Evolutionary conservation across 805 yeast species (phyloP), one percentile per base, ranked within the genome.

Genomic region (Priceomyces fermenticarens): DNA sequence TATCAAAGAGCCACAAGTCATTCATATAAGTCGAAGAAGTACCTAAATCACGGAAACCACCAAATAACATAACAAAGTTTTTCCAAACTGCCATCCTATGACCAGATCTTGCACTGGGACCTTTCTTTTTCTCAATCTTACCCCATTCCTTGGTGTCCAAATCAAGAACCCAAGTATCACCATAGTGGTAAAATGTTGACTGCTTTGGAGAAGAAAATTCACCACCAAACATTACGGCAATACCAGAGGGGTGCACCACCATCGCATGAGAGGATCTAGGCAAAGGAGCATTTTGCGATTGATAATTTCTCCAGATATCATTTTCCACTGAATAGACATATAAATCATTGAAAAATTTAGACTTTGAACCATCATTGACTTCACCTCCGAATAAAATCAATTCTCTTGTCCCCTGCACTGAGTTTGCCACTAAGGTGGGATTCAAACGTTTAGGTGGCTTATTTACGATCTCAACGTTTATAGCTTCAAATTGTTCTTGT

Each of bases 181-280:
- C 91, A 60, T 88, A 91, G 63, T 91, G 99, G 60, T 93, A 93
- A 63, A 91, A 91, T 0, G 97, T 88, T 38, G 88, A 80, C 61
- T 91, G 99, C 54, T 91, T 91, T 3, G 98, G 98, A 11, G 96
- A 86, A 1, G 97, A 87, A 53, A 93, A 91, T 63, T 91, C 99
- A 54, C 99, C 99, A 37, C 98, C 99, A 65, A 88, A 93, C 71
- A 91, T 64, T 44, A 91, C 60, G 20, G 88, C 76, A 2, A 90
- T 69, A 9, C 98, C 98, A 2, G 89, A 80, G 1, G 97, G 96
- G 62, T 91, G 98, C 0, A 87, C 83, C 46, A 90, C 83, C 88
- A 90, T 86, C 1, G 96, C 86, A 51, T 95, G 97, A 0, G 97
- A 88, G 0, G 96, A 86, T 47, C 99, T 70, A 1, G 97, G 96